Conservation (phyloP, 1,284 basidiomycete species). For the Ustilago loliicola region DNA sequence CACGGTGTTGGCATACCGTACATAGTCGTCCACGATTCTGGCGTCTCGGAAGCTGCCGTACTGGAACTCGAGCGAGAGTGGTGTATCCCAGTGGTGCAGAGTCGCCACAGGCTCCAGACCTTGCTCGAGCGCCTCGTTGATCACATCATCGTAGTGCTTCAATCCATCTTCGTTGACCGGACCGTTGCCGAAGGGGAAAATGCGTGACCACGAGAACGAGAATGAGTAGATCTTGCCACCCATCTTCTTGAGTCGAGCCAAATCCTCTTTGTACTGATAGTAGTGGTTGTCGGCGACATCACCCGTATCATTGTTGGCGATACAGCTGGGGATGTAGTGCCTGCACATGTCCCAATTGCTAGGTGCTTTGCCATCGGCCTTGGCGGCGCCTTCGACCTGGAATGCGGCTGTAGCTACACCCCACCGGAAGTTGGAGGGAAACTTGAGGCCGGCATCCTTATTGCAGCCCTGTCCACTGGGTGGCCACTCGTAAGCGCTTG, state of each 20-base stretch:
- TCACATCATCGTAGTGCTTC: constrained; percentile 4
- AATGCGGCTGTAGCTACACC: not conserved
- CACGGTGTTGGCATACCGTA: constrained; percentile 1
- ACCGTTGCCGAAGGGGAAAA: constrained; percentile 14
- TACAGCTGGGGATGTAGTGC: constrained; percentile 15
- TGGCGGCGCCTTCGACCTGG: constrained; percentile 3
- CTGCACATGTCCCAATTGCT: constrained; percentile 36
- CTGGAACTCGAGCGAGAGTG: constrained; percentile 1
- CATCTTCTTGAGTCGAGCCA: constrained; percentile 50
- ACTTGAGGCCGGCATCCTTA: constrained; percentile 5
- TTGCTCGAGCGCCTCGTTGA: constrained; percentile 2
- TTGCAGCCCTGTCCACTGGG: not conserved
- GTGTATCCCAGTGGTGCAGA: constrained; percentile 1
- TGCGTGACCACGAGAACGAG: constrained; percentile 53
- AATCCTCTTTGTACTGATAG: constrained; percentile 47
- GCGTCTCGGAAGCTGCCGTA: constrained; percentile 1
- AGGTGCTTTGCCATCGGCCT: constrained; percentile 23
- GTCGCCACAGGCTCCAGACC: constrained; percentile 1
- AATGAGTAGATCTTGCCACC: constrained; percentile 52
- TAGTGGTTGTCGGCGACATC: constrained; percentile 50
- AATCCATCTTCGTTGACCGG: not conserved
- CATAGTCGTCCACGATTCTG: constrained; percentile 1
- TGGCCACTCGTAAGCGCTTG: not conserved
- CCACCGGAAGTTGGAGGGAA: not conserved
- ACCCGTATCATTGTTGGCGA: constrained; percentile 31